These are phyloP conservation scores for Dendrocalamus sinicus DNA, from an alignment of 176 grass and related monocot genomes.

Conservation along the genomic window DNA sequence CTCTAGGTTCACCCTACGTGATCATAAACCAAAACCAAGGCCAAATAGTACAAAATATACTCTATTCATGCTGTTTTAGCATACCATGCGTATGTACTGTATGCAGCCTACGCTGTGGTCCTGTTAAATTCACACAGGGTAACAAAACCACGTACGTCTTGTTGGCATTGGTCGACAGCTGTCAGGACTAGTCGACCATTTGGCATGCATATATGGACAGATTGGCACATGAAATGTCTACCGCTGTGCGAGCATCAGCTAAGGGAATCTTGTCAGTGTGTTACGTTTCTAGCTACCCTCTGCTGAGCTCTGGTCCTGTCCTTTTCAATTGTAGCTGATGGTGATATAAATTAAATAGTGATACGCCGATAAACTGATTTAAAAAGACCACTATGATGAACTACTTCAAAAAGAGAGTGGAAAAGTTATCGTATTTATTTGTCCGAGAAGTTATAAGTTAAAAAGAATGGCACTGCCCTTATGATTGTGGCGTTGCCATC, in stretches of 20 bases:
- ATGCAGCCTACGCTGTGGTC: not conserved
- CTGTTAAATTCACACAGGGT: not conserved
- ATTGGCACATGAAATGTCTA: constrained; percentile 26
- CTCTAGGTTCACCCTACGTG: not conserved
- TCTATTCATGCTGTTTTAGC: not conserved
- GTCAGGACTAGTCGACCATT: not conserved
- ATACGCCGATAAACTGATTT: too few species aligned
- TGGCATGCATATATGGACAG: not conserved
- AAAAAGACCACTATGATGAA: too few species aligned
- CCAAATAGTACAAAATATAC: not conserved
- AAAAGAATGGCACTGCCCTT: not conserved
- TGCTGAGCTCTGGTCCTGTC: not conserved
- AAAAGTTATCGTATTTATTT: too few species aligned
- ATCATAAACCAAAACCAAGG: not conserved
- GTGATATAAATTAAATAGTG: too few species aligned
- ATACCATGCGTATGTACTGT: not conserved
- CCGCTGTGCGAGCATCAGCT: not conserved
- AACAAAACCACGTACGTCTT: not conserved
- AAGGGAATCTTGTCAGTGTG: constrained; percentile 32
- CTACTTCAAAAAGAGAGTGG: too few species aligned
- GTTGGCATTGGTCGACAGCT: constrained; percentile 1
- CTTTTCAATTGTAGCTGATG: too few species aligned
- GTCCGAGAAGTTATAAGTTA: too few species aligned
- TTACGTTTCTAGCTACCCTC: not conserved
- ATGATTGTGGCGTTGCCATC: not conserved